Conservation (phyloP, 768 basidiomycete genomes). For the Crepidotus variabilis region DNA sequence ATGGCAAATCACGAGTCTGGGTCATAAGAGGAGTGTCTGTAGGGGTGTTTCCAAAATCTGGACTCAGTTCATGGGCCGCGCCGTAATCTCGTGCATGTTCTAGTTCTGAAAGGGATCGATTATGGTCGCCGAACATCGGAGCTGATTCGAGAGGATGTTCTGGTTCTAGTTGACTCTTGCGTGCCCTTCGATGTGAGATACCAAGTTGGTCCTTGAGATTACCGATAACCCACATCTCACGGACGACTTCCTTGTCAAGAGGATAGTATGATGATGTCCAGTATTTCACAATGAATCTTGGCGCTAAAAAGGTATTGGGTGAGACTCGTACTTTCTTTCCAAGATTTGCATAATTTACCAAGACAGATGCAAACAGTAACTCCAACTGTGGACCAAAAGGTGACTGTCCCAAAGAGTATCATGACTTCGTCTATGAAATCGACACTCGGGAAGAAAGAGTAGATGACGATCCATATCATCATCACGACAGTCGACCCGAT, state of each 20-base stretch:
- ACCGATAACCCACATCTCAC: conserved; percentile 87
- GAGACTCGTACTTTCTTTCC: background rate
- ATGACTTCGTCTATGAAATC: conserved; percentile 72
- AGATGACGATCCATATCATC: conserved; percentile 85
- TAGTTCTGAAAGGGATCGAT: conserved; percentile 62
- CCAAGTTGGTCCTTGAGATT: conserved; percentile 82
- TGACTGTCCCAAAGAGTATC: conserved; percentile 72
- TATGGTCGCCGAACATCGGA: conserved; percentile 70
- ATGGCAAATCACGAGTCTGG: conserved; percentile 24
- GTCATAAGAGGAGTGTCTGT: conserved; percentile 38
- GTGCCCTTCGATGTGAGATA: conserved; percentile 57
- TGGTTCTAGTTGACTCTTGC: conserved; percentile 31
- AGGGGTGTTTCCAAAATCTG: conserved; percentile 7
- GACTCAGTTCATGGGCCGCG: conserved; percentile 33
- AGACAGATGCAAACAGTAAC: conserved; percentile 69
- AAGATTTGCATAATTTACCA: conserved; percentile 38
- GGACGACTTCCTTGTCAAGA: conserved; percentile 84
- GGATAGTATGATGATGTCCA: conserved; percentile 68
- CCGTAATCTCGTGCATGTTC: conserved; percentile 45
- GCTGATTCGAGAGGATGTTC: conserved; percentile 50
- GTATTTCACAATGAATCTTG: conserved; percentile 79
- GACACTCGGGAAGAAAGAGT: conserved; percentile 72
- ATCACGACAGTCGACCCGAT: conserved; percentile 78
- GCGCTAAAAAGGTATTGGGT: conserved; percentile 43
- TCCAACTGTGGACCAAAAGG: conserved; percentile 81